phyloP scores from a whole-genome alignment of 345 rosid genomes.

The Raphanus raphanistrum region DNA sequence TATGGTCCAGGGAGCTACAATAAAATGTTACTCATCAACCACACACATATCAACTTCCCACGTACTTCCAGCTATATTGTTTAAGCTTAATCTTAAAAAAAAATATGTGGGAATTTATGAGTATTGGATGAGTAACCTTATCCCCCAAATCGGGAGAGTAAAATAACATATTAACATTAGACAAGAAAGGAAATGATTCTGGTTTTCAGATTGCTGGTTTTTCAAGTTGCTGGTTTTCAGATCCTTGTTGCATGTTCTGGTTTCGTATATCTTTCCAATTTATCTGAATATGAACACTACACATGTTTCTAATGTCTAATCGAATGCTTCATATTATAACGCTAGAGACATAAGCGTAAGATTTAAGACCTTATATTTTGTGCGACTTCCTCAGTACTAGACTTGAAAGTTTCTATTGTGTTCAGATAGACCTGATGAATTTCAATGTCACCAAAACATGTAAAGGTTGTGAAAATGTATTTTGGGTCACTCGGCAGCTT shows the following conservation, averaged over 20 bases:
- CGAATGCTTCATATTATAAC: background rate
- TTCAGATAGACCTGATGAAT: background rate
- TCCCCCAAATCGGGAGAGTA: background rate
- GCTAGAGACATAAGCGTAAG: background rate
- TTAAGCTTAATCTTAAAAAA: background rate
- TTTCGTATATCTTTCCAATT: background rate
- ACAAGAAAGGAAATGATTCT: background rate
- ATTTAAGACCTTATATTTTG: background rate
- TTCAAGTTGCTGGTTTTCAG: background rate
- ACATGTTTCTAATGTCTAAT: background rate
- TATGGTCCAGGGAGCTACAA: constrained; percentile 10
- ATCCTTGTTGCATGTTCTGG: background rate
- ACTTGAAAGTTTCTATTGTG: background rate
- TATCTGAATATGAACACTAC: background rate
- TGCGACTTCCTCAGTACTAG: background rate
- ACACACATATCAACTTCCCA: constrained; percentile 5
- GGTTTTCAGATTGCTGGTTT: background rate
- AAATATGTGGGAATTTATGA: background rate
- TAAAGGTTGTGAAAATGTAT: background rate
- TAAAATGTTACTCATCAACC: background rate
- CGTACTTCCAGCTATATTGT: constrained; percentile 2
- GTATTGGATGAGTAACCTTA: background rate
- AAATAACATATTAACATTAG: background rate
- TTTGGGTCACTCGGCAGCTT: background rate
- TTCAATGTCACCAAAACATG: background rate